Percentiles rank a stretch among this genome's conserved stretches.
Conservation (phyloP, 768 basidiomycete species). For the Pholiota molesta region DNA sequence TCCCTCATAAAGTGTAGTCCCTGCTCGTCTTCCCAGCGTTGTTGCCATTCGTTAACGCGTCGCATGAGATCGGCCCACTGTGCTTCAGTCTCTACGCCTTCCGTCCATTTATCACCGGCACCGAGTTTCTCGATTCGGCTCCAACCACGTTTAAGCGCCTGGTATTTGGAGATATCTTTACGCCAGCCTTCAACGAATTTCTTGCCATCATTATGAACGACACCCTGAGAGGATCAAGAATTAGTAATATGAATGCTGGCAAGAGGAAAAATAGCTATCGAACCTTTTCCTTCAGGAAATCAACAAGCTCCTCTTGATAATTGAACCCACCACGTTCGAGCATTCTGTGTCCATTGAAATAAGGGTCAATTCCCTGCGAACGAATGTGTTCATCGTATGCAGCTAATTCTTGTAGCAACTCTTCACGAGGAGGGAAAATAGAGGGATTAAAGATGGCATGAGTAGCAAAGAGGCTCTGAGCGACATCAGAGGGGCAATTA, state of each 20-base stretch:
- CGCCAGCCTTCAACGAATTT: slow-evolving; percentile 57
- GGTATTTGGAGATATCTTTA: slow-evolving; percentile 33
- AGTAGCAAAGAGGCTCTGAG: slow-evolving; percentile 51
- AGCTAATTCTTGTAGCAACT: slow-evolving; percentile 43
- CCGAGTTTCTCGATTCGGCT: slow-evolving; percentile 45
- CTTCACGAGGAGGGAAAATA: slow-evolving; percentile 42
- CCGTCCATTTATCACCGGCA: slow-evolving; percentile 43
- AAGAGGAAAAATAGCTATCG: slow-evolving; percentile 2
- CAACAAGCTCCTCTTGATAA: slow-evolving; percentile 43
- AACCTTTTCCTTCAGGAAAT: slow-evolving; percentile 35
- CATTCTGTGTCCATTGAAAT: slow-evolving; percentile 49
- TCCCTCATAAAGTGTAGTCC: slow-evolving; percentile 25
- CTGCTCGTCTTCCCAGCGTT: slow-evolving; percentile 50
- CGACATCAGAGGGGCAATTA: slow-evolving; percentile 51
- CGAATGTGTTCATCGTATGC: slow-evolving; percentile 41
- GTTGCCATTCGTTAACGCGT: slow-evolving; percentile 50
- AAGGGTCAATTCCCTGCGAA: slow-evolving; percentile 50
- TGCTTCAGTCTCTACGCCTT: slow-evolving; percentile 51
- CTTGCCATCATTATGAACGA: slow-evolving; percentile 42
- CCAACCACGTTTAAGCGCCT: slow-evolving; percentile 46
- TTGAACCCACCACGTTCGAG: slow-evolving; percentile 34
- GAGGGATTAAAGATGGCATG: slow-evolving; percentile 45
- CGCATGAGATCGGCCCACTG: slow-evolving; percentile 54
- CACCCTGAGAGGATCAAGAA: slow-evolving; percentile 28
- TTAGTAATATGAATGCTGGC: neutral